Evolutionary conservation across 208 protist species (phyloP).

Genomic region (Leishmania major): DNA sequence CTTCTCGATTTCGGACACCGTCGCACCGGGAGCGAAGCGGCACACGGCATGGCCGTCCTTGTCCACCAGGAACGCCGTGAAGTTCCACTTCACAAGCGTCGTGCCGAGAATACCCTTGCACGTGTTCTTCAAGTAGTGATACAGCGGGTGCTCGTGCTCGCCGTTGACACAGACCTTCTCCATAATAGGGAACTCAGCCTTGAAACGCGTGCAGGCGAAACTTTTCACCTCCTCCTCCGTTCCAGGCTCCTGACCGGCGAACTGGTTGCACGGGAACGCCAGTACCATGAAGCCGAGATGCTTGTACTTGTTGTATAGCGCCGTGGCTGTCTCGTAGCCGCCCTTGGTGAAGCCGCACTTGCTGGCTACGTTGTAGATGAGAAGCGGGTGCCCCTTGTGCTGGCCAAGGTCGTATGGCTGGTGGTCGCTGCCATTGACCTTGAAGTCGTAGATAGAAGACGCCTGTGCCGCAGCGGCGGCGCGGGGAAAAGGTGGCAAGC

Average conservation of each 20-base stretch:
- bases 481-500: not conserved
- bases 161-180: conserved; percentile 93
- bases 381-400: conserved; percentile 87
- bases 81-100: conserved; percentile 94
- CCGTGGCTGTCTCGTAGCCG: conserved; percentile 75
- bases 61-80: conserved; percentile 92
- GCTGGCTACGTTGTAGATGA: conserved; percentile 94
- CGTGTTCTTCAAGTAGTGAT: conserved; percentile 77
- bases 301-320: conserved; percentile 91
- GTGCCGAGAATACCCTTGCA: conserved; percentile 63
- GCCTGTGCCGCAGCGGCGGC: not conserved
- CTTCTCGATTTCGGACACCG: conserved; percentile 57
- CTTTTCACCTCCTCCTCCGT: conserved; percentile 76
- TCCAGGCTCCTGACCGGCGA: conserved; percentile 83
- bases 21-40: conserved; percentile 76
- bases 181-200: conserved; percentile 87
- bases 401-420: conserved; percentile 86
- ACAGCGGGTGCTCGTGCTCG: conserved; percentile 76
- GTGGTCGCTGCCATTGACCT: conserved; percentile 64
- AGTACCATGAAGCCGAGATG: conserved; percentile 86
- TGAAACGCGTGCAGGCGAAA: conserved; percentile 68
- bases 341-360: conserved; percentile 90
- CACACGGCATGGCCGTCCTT: conserved; percentile 60
- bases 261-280: conserved; percentile 95
- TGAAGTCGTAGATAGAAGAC: conserved; percentile 81